phyloP scores from a whole-genome alignment of 1,139 yeast species.

The Candida mesenterica region DNA sequence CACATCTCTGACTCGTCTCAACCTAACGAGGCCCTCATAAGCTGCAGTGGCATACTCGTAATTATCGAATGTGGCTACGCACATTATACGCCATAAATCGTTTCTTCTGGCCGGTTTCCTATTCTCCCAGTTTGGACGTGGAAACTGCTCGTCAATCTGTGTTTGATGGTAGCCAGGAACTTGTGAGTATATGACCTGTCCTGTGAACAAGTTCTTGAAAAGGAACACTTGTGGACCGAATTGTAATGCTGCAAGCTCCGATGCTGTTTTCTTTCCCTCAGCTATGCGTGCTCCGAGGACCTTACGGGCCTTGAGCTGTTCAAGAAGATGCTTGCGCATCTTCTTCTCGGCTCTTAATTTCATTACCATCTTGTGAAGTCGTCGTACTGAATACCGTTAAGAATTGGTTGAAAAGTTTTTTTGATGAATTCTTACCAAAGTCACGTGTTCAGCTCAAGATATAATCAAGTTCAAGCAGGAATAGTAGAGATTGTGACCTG shows the following conservation, averaged over 20 bases:
- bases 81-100: slow-evolving; percentile 90
- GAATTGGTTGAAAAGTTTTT: neutral
- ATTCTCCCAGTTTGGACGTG: slow-evolving; percentile 87
- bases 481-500: no score
- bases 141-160: slow-evolving; percentile 70
- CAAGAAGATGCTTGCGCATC: slow-evolving; percentile 50
- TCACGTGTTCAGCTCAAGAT: neutral
- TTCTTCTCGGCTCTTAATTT: slow-evolving; percentile 47
- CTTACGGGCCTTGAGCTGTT: slow-evolving; percentile 46
- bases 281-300: slow-evolving; percentile 47
- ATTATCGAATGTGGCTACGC: slow-evolving; percentile 68
- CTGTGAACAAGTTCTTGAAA: slow-evolving; percentile 82
- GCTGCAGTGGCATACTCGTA: slow-evolving; percentile 72
- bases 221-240: slow-evolving; percentile 82
- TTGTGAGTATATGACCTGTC: slow-evolving; percentile 88
- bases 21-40: slow-evolving; percentile 69
- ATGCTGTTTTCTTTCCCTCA: slow-evolving; percentile 34
- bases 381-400: no score
- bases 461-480: no score
- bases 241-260: slow-evolving; percentile 34
- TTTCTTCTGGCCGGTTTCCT: slow-evolving; percentile 74
- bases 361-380: slow-evolving; percentile 36
- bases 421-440: no score
- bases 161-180: slow-evolving; percentile 69
- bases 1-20: slow-evolving; percentile 71